phyloP scores from a whole-genome alignment of 2,329 filamentous ascomycete genomes.

The Pyrenophora seminiperda region DNA sequence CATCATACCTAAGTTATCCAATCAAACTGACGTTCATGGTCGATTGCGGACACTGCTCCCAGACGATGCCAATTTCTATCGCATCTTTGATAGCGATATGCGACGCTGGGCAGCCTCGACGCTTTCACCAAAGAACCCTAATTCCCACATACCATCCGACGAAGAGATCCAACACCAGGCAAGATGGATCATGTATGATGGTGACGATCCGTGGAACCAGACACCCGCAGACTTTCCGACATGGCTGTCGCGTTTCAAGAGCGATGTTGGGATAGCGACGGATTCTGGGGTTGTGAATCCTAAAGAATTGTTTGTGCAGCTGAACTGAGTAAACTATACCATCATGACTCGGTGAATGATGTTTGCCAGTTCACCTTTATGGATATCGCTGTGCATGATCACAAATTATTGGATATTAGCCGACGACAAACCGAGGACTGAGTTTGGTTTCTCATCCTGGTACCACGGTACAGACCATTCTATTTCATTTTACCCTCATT shows the following conservation, averaged over 20 bases:
- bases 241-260: slow-evolving; percentile 42
- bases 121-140: slow-evolving; percentile 30
- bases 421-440: too few relatives aligned
- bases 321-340: background rate
- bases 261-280: slow-evolving; percentile 24
- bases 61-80: slow-evolving; percentile 26
- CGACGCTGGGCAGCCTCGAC: slow-evolving; percentile 32
- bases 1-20: background rate
- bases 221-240: slow-evolving; percentile 43
- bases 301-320: background rate
- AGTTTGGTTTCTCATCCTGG: too few relatives aligned
- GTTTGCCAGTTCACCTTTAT: too few relatives aligned
- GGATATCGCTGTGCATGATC: too few relatives aligned
- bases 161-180: slow-evolving; percentile 42
- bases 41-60: slow-evolving; percentile 13
- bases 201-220: slow-evolving; percentile 47
- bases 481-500: too few relatives aligned
- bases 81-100: slow-evolving; percentile 26
- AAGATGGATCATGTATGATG: slow-evolving; percentile 40
- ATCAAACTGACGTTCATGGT: slow-evolving; percentile 9
- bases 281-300: slow-evolving; percentile 7
- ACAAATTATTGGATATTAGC: too few relatives aligned
- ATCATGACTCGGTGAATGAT: background rate
- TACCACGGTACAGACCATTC: too few relatives aligned
- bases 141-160: slow-evolving; percentile 33